Evolutionary conservation across 2,329 filamentous ascomycete species (phyloP).

Genomic region (Talaromyces atroroseus): DNA sequence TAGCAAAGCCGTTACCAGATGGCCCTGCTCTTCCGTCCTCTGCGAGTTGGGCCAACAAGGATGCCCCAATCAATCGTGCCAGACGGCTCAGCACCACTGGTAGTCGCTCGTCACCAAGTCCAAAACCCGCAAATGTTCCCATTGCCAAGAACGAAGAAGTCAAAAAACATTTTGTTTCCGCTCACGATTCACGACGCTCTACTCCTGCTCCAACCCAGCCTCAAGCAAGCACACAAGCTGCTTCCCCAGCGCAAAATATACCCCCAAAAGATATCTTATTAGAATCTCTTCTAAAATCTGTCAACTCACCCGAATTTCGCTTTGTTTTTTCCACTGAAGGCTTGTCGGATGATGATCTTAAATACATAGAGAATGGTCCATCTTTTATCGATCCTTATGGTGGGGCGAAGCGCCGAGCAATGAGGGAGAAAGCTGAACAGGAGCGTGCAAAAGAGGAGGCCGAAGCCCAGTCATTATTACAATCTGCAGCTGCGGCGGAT

Average conservation of each 20-base stretch:
- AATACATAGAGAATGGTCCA: slow-evolving; percentile 56
- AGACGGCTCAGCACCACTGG: slow-evolving; percentile 69
- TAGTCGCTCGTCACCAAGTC: slow-evolving; percentile 75
- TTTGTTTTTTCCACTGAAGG: slow-evolving; percentile 49
- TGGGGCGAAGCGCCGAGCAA: slow-evolving; percentile 71
- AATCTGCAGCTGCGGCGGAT: slow-evolving; percentile 54
- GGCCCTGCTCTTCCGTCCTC: slow-evolving; percentile 87
- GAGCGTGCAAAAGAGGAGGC: slow-evolving; percentile 50
- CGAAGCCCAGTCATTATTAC: slow-evolving; percentile 49
- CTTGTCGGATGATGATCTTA: slow-evolving; percentile 44
- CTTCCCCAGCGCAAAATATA: slow-evolving; percentile 16
- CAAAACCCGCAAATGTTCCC: slow-evolving; percentile 53
- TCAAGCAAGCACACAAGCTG: slow-evolving; percentile 19
- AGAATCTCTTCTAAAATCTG: slow-evolving; percentile 41
- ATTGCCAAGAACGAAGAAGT: slow-evolving; percentile 33
- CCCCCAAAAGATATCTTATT: slow-evolving; percentile 27
- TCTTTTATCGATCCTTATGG: slow-evolving; percentile 78
- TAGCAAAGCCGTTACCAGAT: slow-evolving; percentile 58
- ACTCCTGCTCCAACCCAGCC: slow-evolving; percentile 20
- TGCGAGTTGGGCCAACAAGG: slow-evolving; percentile 80
- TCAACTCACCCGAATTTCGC: slow-evolving; percentile 47
- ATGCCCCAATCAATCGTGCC: slow-evolving; percentile 61
- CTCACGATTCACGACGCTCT: slow-evolving; percentile 22
- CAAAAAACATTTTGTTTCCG: slow-evolving; percentile 26
- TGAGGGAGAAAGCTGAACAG: slow-evolving; percentile 67